Percentiles rank a stretch among this genome's conserved stretches.
Evolutionary conservation across 805 yeast species (phyloP).

Genomic region (Wickerhamomyces hampshirensis): DNA sequence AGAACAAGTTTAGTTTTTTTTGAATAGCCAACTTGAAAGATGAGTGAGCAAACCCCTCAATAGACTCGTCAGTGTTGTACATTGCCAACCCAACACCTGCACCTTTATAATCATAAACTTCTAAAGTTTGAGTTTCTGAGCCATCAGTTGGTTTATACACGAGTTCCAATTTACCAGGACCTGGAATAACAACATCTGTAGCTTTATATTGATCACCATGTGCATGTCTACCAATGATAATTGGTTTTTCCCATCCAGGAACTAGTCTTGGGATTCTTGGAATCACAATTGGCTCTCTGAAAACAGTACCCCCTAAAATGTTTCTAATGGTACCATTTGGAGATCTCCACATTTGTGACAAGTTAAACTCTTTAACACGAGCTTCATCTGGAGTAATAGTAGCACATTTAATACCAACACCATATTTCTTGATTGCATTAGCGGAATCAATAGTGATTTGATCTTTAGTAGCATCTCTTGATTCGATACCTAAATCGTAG

Average conservation of each 20-base stretch:
- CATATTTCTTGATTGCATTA: slow-evolving; percentile 64
- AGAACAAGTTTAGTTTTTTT: slow-evolving; percentile 58
- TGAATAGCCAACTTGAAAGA: slow-evolving; percentile 70
- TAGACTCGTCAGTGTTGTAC: slow-evolving; percentile 81
- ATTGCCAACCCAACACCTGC: slow-evolving; percentile 76
- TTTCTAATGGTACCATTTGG: slow-evolving; percentile 85
- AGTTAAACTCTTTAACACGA: slow-evolving; percentile 66
- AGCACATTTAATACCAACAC: slow-evolving; percentile 82
- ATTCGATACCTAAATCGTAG: slow-evolving; percentile 65
- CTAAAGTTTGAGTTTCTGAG: slow-evolving; percentile 39
- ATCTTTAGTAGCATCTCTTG: slow-evolving; percentile 69
- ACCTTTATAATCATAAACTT: slow-evolving; percentile 59
- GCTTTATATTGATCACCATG: slow-evolving; percentile 84
- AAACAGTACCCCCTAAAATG: slow-evolving; percentile 77
- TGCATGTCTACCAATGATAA: slow-evolving; percentile 83
- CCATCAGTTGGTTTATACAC: slow-evolving; percentile 63
- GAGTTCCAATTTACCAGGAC: slow-evolving; percentile 62
- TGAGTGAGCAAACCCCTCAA: slow-evolving; percentile 72
- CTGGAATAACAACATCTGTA: slow-evolving; percentile 63
- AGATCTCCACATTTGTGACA: slow-evolving; percentile 81
- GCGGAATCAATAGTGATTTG: slow-evolving; percentile 77
- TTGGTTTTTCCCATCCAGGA: slow-evolving; percentile 79
- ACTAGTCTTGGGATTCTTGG: slow-evolving; percentile 72
- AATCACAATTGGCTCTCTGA: slow-evolving; percentile 79
- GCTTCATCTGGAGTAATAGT: slow-evolving; percentile 83